phyloP scores from a whole-genome alignment of 2,329 filamentous ascomycete genomes.

The Penicillium freii region DNA sequence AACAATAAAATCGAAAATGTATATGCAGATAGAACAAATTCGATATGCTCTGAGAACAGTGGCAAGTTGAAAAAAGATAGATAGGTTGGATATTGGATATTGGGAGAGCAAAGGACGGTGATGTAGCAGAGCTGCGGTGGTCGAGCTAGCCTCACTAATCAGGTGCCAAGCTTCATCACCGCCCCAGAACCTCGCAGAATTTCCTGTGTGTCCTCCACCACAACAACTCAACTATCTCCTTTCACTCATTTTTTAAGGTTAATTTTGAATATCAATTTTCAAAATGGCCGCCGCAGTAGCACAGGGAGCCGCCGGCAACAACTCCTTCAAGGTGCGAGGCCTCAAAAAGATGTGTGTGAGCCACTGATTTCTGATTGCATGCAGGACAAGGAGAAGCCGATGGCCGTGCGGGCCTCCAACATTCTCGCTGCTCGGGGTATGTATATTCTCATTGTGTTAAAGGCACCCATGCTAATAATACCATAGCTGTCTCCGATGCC shows the following conservation, averaged over 20 bases:
- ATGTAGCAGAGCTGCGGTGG: slow-evolving; percentile 36
- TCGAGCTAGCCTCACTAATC: slow-evolving; percentile 41
- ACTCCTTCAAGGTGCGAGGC: slow-evolving; percentile 61
- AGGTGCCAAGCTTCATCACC: slow-evolving; percentile 41
- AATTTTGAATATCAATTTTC: slow-evolving; percentile 28
- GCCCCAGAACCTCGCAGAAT: slow-evolving; percentile 42
- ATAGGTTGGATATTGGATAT: slow-evolving; percentile 24
- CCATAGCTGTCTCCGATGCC: slow-evolving; percentile 86
- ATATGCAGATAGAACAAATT: slow-evolving; percentile 2
- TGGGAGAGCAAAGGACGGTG: slow-evolving; percentile 20
- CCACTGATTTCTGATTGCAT: slow-evolving; percentile 41
- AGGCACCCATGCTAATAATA: slow-evolving; percentile 28
- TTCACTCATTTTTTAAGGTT: slow-evolving; percentile 26
- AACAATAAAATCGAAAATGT: slow-evolving; percentile 9
- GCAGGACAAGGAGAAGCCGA: slow-evolving; percentile 92
- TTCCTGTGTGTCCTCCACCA: slow-evolving; percentile 34
- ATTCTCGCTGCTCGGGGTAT: slow-evolving; percentile 94
- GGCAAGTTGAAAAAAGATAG: slow-evolving; percentile 19
- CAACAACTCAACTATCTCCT: slow-evolving; percentile 21
- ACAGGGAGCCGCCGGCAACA: slow-evolving; percentile 55
- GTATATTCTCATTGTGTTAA: slow-evolving; percentile 17
- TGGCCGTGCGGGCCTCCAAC: slow-evolving; percentile 92
- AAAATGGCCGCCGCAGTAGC: slow-evolving; percentile 53
- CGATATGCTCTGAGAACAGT: neutral
- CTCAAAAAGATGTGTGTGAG: slow-evolving; percentile 29